Conservation (phyloP, 108 stramenopile species). For the Heterococcus sp. region DNA sequence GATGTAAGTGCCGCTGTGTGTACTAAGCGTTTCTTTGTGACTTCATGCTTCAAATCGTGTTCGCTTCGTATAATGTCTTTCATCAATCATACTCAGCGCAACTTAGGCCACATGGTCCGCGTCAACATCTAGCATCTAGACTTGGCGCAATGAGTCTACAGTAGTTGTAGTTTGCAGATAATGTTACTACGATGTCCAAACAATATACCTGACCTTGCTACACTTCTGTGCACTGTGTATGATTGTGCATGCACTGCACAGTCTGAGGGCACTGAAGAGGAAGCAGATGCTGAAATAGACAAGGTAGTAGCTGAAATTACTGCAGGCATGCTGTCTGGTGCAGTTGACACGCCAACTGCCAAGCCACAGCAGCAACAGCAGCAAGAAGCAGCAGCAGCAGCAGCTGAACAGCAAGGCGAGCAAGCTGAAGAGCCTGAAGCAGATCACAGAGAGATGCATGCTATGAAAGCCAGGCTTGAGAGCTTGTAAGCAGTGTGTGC, state of each 20-base stretch:
- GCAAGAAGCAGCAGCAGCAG: too few relatives aligned
- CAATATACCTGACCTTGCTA: neutral
- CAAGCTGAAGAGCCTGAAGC: too few relatives aligned
- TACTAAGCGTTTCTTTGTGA: too few relatives aligned
- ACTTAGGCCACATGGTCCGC: neutral
- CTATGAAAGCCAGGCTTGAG: too few relatives aligned
- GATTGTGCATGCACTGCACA: neutral
- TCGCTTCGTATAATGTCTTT: neutral
- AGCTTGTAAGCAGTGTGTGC: too few relatives aligned
- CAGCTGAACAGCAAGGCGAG: too few relatives aligned
- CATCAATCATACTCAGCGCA: neutral
- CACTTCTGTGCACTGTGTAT: too few relatives aligned
- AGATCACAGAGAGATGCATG: too few relatives aligned
- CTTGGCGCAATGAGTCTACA: neutral
- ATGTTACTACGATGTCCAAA: too few relatives aligned
- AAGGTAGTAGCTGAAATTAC: conserved; percentile 53
- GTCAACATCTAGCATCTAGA: neutral
- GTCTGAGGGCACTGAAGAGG: conserved; percentile 39
- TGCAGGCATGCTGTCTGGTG: conserved; percentile 39
- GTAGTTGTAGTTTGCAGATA: neutral
- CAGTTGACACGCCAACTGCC: conserved; percentile 37
- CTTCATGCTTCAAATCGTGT: too few relatives aligned
- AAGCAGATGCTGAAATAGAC: conserved; percentile 44
- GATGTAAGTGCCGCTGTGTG: too few relatives aligned
- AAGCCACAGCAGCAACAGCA: too few relatives aligned